phyloP scores from a whole-genome alignment of 495 filamentous ascomycete species.

The Penicillium lividum region DNA sequence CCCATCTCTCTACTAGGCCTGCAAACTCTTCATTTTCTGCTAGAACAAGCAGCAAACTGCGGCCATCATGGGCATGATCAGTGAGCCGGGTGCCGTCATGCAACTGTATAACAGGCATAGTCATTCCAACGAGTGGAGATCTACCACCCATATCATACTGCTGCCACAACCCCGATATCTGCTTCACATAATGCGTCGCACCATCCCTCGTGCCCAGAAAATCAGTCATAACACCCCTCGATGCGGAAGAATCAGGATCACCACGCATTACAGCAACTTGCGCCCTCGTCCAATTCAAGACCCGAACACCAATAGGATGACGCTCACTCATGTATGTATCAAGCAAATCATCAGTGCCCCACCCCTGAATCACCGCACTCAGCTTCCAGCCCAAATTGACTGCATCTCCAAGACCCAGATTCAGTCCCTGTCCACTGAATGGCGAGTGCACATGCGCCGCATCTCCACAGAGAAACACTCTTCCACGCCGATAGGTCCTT shows the following conservation, averaged over 20 bases:
- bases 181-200: slow-evolving; percentile 29
- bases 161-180: slow-evolving; percentile 31
- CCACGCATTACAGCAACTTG: slow-evolving; percentile 26
- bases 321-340: slow-evolving; percentile 32
- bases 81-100: slow-evolving; percentile 25
- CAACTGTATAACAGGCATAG: slow-evolving; percentile 32
- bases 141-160: slow-evolving; percentile 25
- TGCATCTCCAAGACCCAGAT: slow-evolving; percentile 50
- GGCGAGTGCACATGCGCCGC: slow-evolving; percentile 50
- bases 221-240: slow-evolving; percentile 21
- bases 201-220: slow-evolving; percentile 32
- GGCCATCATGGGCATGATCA: slow-evolving; percentile 20
- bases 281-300: slow-evolving; percentile 34
- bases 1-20: slow-evolving; percentile 5
- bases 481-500: slow-evolving; percentile 23
- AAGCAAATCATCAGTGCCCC: slow-evolving; percentile 32
- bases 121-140: slow-evolving; percentile 30
- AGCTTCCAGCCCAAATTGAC: slow-evolving; percentile 54
- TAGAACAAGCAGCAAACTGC: slow-evolving; percentile 28
- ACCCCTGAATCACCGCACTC: slow-evolving; percentile 32
- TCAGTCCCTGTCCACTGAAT: slow-evolving; percentile 51
- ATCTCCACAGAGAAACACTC: slow-evolving; percentile 51
- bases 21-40: slow-evolving; percentile 5
- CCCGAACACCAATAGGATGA: slow-evolving; percentile 26
- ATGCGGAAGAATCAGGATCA: slow-evolving; percentile 17